These are phyloP conservation scores for Symbiodinium pilosum DNA, from an alignment of 73 alveolate genomes.

Conservation along the genomic window DNA sequence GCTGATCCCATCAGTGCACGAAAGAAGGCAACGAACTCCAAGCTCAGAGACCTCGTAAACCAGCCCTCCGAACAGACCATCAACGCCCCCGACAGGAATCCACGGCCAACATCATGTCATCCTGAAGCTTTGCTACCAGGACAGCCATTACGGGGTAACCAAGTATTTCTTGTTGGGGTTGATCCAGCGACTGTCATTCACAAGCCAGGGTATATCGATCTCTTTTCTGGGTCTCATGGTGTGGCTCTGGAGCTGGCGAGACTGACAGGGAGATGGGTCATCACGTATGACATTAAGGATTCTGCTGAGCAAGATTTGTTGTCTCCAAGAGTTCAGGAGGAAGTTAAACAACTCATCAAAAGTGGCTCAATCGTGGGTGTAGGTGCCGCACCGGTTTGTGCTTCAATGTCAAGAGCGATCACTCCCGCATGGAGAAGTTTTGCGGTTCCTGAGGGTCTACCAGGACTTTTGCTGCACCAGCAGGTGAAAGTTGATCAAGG, in stretches of 20 bases:
- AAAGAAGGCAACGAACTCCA: too few relatives aligned
- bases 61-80: too few relatives aligned
- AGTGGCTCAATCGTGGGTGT: neutral
- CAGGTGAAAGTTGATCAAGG: neutral
- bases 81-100: too few relatives aligned
- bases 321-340: neutral
- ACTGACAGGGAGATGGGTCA: neutral
- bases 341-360: neutral
- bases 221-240: neutral
- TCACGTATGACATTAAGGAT: neutral
- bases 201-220: conserved; percentile 13
- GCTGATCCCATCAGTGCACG: too few relatives aligned
- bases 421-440: neutral
- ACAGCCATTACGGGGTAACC: too few relatives aligned
- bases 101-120: too few relatives aligned
- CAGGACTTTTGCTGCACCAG: neutral
- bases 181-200: too few relatives aligned
- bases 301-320: neutral
- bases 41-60: too few relatives aligned
- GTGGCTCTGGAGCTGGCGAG: neutral
- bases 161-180: too few relatives aligned
- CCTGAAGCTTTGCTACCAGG: too few relatives aligned
- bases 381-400: conserved; percentile 1
- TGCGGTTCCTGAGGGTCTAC: neutral
- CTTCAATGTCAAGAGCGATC: conserved; percentile 10